A percentile compares a stretch with the other conserved stretches of the same genome.
phyloP scores from a whole-genome alignment of 192 early-diverging fungal species.

The Backusella tuberculispora region DNA sequence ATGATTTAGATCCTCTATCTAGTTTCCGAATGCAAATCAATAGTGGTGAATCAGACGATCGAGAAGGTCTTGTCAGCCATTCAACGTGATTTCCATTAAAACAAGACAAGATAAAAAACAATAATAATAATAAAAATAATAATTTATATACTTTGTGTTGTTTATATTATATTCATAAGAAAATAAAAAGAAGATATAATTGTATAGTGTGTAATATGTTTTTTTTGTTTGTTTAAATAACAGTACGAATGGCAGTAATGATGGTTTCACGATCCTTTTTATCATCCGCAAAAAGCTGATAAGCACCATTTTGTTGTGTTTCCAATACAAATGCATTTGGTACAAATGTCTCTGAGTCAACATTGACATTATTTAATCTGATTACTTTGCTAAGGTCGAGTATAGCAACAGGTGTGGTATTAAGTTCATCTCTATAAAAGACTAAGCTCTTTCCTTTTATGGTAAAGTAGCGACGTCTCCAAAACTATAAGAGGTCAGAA shows the following conservation, averaged over 20 bases:
- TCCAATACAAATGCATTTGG: constrained; percentile 28
- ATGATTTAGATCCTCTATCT: constrained; percentile 18
- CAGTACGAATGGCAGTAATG: constrained; percentile 27
- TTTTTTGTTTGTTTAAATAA: neutral
- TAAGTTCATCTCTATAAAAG: constrained; percentile 51
- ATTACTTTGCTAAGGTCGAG: constrained; percentile 12
- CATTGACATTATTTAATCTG: constrained; percentile 8
- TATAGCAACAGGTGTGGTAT: neutral
- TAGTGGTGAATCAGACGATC: constrained; percentile 18
- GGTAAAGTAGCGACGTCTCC: constrained; percentile 61
- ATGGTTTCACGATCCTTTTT: constrained; percentile 21
- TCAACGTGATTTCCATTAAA: neutral
- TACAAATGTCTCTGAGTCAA: constrained; percentile 27
- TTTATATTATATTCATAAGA: constrained; percentile 8
- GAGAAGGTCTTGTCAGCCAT: constrained; percentile 17
- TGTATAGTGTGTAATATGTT: neutral
- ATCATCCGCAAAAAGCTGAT: constrained; percentile 28
- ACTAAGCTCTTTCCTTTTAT: constrained; percentile 55
- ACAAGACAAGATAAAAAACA: constrained; percentile 9
- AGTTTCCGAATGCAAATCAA: constrained; percentile 19
- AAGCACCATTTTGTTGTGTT: constrained; percentile 15
- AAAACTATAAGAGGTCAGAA: constrained; percentile 45
- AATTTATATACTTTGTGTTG: neutral
- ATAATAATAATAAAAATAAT: neutral
- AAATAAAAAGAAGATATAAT: neutral